Evolutionary conservation across 148 eudicot species (phyloP).

Genomic region (Salicornia ramosissima): DNA sequence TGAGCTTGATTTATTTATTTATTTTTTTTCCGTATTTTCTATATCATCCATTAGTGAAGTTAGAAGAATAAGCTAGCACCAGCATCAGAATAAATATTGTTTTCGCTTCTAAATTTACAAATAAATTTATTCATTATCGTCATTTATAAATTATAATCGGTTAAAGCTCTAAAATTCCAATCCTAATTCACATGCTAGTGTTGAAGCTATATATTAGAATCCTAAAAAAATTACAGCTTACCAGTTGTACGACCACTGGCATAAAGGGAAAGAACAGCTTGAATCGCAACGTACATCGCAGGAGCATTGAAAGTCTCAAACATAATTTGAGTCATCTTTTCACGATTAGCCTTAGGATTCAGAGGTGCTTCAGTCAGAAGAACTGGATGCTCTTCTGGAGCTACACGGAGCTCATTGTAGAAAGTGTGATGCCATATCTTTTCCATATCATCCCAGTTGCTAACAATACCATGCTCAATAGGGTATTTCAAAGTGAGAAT

Average conservation of each 20-base stretch:
- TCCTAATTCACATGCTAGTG: not conserved
- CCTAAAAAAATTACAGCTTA: slow-evolving; percentile 27
- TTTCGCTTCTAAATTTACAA: too few relatives aligned
- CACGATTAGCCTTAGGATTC: slow-evolving; percentile 92
- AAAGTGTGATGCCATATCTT: slow-evolving; percentile 91
- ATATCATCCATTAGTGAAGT: too few relatives aligned
- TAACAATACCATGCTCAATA: slow-evolving; percentile 89
- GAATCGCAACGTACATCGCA: slow-evolving; percentile 79
- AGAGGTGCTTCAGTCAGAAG: slow-evolving; percentile 82
- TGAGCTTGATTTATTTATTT: too few relatives aligned
- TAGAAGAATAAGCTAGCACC: too few relatives aligned
- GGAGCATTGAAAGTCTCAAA: slow-evolving; percentile 84
- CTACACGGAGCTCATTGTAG: slow-evolving; percentile 88
- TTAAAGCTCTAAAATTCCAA: not conserved
- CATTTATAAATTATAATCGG: too few relatives aligned
- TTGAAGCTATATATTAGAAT: not conserved
- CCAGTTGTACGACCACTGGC: slow-evolving; percentile 94
- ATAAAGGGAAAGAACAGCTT: slow-evolving; percentile 75
- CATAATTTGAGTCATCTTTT: slow-evolving; percentile 91
- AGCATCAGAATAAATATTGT: too few relatives aligned
- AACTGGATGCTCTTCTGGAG: slow-evolving; percentile 91
- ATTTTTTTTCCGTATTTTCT: too few relatives aligned
- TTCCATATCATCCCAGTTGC: slow-evolving; percentile 96
- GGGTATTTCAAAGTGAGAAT: slow-evolving; percentile 77
- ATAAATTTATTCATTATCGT: too few relatives aligned